A percentile compares a stretch with the other conserved stretches of the same genome.
phyloP scores from a whole-genome alignment of 495 filamentous ascomycete genomes.

The Neurospora sp. region DNA sequence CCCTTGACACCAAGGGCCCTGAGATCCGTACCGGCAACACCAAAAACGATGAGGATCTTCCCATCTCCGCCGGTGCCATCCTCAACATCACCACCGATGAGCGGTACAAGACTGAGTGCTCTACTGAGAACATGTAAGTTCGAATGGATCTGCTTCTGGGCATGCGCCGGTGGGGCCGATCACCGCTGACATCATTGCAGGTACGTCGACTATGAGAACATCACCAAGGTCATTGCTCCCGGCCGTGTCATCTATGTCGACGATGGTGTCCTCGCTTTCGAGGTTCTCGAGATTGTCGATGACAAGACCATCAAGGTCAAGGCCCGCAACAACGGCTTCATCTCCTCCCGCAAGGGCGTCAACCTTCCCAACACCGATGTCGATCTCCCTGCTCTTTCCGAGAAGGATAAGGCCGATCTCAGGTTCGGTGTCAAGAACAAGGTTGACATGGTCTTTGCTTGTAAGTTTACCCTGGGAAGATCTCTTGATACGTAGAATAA shows the following conservation, averaged over 20 bases:
- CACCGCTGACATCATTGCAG: slow-evolving; percentile 32
- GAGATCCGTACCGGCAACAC: slow-evolving; percentile 98
- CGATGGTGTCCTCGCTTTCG: slow-evolving; percentile 91
- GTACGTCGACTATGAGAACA: slow-evolving; percentile 99
- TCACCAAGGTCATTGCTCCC: slow-evolving; percentile 91
- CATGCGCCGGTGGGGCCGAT: not conserved
- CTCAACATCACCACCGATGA: slow-evolving; percentile 97
- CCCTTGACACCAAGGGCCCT: slow-evolving; percentile 96
- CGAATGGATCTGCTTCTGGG: not conserved
- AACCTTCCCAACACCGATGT: slow-evolving; percentile 98
- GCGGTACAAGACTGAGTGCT: slow-evolving; percentile 73
- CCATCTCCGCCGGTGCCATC: slow-evolving; percentile 70
- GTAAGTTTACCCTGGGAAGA: slow-evolving; percentile 4
- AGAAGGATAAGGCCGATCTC: slow-evolving; percentile 92
- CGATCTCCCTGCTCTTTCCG: slow-evolving; percentile 93
- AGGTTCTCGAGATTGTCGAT: slow-evolving; percentile 79
- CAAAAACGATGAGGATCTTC: slow-evolving; percentile 68
- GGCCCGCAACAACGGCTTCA: slow-evolving; percentile 93
- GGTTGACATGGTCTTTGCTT: slow-evolving; percentile 98
- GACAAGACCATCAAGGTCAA: slow-evolving; percentile 74
- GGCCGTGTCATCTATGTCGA: slow-evolving; percentile 98
- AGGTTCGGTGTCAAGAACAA: slow-evolving; percentile 94
- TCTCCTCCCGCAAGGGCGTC: slow-evolving; percentile 96
- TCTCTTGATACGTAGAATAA: not conserved
- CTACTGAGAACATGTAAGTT: slow-evolving; percentile 85